A percentile compares a stretch with the other conserved stretches of the same genome.
phyloP scores from a whole-genome alignment of 768 basidiomycete species.

The Lactifluus rugatus region DNA sequence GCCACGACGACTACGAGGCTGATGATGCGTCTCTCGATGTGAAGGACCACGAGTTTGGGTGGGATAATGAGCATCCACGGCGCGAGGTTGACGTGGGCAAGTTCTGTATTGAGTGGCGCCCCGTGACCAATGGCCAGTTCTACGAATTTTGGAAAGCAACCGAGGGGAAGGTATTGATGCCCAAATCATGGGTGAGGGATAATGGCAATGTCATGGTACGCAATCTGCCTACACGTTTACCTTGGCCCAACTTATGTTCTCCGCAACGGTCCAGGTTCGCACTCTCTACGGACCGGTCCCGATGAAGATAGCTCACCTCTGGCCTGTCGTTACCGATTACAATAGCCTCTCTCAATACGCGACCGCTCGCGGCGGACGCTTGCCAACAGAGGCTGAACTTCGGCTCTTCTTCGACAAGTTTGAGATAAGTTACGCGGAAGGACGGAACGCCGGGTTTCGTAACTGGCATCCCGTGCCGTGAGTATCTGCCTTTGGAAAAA shows the following conservation, averaged over 20 bases:
- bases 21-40: constrained; percentile 41
- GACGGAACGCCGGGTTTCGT: constrained; percentile 76
- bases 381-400: constrained; percentile 90
- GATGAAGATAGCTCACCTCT: constrained; percentile 65
- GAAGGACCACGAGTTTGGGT: constrained; percentile 66
- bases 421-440: constrained; percentile 65
- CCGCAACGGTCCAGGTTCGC: constrained; percentile 42
- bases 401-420: constrained; percentile 69
- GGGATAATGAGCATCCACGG: constrained; percentile 89
- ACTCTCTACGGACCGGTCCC: constrained; percentile 81
- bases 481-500: constrained; percentile 28
- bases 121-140: constrained; percentile 85
- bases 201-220: constrained; percentile 44
- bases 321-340: constrained; percentile 81
- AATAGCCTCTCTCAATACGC: constrained; percentile 74
- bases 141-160: constrained; percentile 48
- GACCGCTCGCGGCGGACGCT: constrained; percentile 77
- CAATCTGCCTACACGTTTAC: background rate
- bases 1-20: constrained; percentile 74
- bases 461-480: constrained; percentile 94
- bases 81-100: constrained; percentile 47
- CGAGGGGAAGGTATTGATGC: constrained; percentile 40
- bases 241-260: background rate
- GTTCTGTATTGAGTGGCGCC: constrained; percentile 77
- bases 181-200: constrained; percentile 64